Conservation (phyloP, 352 stramenopile species). For the Phytophthora agathidicida region DNA sequence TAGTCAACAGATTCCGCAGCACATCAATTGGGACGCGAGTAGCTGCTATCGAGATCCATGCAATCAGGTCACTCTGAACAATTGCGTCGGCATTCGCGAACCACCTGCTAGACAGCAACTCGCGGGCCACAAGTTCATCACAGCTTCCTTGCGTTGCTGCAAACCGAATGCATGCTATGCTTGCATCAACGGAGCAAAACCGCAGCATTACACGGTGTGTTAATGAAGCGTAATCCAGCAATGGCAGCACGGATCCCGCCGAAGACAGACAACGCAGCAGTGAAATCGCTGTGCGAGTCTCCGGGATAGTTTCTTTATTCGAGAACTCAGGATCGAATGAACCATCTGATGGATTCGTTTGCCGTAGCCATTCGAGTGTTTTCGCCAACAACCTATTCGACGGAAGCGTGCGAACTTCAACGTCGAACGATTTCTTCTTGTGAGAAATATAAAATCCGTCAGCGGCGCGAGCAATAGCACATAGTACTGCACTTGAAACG, state of each 20-base stretch:
- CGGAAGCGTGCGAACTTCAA: slow-evolving; percentile 42
- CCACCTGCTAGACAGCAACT: slow-evolving; percentile 25
- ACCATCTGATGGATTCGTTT: slow-evolving; percentile 22
- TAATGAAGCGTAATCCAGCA: slow-evolving; percentile 42
- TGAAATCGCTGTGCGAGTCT: slow-evolving; percentile 21
- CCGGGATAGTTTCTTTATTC: not conserved
- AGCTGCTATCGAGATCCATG: slow-evolving; percentile 22
- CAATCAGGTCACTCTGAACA: slow-evolving; percentile 33
- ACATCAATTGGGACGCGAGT: slow-evolving; percentile 28
- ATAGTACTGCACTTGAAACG: slow-evolving; percentile 23
- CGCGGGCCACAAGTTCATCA: slow-evolving; percentile 34
- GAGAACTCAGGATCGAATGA: not conserved
- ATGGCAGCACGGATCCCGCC: slow-evolving; percentile 27
- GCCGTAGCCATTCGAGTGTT: slow-evolving; percentile 37
- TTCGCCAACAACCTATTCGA: slow-evolving; percentile 36
- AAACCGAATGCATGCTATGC: slow-evolving; percentile 34
- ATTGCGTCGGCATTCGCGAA: slow-evolving; percentile 21
- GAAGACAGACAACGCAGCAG: slow-evolving; percentile 33
- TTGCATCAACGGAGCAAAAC: slow-evolving; percentile 33
- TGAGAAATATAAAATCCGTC: slow-evolving; percentile 46
- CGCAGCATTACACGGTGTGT: slow-evolving; percentile 31
- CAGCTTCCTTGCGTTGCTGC: slow-evolving; percentile 44
- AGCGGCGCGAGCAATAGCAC: slow-evolving; percentile 36
- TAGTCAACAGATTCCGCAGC: slow-evolving; percentile 15
- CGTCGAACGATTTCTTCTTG: slow-evolving; percentile 61